Evolutionary conservation across 148 eudicot genomes (phyloP).

Genomic region (Vaccinium vitisidaea): DNA sequence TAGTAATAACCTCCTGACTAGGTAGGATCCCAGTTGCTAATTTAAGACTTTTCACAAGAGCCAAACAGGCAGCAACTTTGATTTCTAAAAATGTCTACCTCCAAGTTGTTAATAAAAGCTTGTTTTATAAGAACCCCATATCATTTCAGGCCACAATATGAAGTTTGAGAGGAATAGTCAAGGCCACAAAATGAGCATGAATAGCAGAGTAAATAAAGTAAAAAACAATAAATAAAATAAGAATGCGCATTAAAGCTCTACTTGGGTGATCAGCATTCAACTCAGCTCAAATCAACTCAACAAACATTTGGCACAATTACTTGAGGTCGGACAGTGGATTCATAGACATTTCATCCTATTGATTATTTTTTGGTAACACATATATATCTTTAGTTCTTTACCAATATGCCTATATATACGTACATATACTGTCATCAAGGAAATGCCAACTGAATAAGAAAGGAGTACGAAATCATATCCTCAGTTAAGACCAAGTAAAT

Average conservation of each 20-base stretch:
- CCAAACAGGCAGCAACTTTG: background rate
- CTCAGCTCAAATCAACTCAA: background rate
- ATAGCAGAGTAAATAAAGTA: background rate
- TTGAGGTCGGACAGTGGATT: background rate
- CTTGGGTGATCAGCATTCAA: background rate
- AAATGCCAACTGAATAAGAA: background rate
- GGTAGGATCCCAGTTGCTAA: background rate
- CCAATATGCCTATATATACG: background rate
- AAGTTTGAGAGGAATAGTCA: background rate
- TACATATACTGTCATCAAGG: background rate
- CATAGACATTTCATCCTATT: conserved; percentile 6
- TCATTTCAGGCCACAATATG: background rate
- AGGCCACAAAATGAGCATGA: background rate
- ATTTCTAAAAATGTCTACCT: background rate
- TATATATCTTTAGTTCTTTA: background rate
- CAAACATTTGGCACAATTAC: background rate
- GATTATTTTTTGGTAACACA: background rate
- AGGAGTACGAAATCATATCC: background rate
- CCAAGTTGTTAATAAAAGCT: background rate
- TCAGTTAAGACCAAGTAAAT: background rate
- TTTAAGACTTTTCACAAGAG: background rate
- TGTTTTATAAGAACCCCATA: background rate
- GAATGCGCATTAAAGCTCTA: background rate
- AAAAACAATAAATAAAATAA: background rate
- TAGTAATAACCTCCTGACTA: background rate